phyloP scores from a whole-genome alignment of 2,329 filamentous ascomycete genomes.

The Beauveria medogensis region DNA sequence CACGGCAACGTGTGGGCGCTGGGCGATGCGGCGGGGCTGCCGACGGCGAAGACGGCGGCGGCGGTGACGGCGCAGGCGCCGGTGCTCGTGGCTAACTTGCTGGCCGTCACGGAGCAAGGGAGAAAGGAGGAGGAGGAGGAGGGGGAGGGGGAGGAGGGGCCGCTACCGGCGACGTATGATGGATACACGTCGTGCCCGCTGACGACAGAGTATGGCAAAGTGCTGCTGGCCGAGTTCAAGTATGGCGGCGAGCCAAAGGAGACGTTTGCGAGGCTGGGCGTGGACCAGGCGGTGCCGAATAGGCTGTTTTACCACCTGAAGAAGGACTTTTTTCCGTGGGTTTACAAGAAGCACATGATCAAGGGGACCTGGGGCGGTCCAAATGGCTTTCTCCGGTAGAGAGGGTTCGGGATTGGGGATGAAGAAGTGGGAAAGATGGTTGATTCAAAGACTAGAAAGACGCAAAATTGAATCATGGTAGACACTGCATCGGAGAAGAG shows the following conservation, averaged over 20 bases:
- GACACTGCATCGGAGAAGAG: too few relatives aligned
- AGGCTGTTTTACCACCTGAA: conserved; percentile 54
- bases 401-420: too few relatives aligned
- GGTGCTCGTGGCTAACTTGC: conserved; percentile 40
- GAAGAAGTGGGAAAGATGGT: too few relatives aligned
- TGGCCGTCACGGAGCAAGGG: conserved; percentile 20
- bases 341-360: conserved; percentile 52
- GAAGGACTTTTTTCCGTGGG: conserved; percentile 62
- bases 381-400: conserved; percentile 34
- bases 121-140: not conserved
- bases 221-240: conserved; percentile 58
- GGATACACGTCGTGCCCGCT: conserved; percentile 50
- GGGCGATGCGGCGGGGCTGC: conserved; percentile 51
- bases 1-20: conserved; percentile 51
- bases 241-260: conserved; percentile 56
- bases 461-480: too few relatives aligned
- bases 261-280: conserved; percentile 48
- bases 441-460: too few relatives aligned
- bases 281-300: conserved; percentile 49
- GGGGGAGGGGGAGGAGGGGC: conserved; percentile 29
- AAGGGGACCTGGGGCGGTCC: conserved; percentile 56
- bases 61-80: conserved; percentile 45
- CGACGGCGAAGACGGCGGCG: conserved; percentile 49
- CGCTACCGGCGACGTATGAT: conserved; percentile 35
- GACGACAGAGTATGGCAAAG: conserved; percentile 50